Conservation (phyloP, 1,139 yeast species). For the Hyphopichia burtonii region DNA sequence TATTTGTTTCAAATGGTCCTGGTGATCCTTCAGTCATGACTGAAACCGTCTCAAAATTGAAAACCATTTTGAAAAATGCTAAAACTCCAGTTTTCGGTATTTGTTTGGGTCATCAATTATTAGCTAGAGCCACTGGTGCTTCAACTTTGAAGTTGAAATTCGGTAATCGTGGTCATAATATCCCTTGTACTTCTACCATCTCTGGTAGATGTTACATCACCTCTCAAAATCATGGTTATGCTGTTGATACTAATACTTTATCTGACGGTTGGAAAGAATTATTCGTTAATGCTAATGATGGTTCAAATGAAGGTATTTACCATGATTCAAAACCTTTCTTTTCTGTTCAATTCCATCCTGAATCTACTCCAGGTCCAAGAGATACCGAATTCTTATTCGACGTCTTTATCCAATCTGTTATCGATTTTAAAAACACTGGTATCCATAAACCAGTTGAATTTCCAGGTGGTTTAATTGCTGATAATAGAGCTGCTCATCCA, state of each 20-base stretch:
- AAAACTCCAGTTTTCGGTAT: constrained; percentile 92
- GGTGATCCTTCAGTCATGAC: constrained; percentile 95
- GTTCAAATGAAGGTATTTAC: constrained; percentile 98
- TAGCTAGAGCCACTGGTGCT: constrained; percentile 96
- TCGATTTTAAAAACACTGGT: constrained; percentile 56
- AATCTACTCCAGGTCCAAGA: constrained; percentile 98
- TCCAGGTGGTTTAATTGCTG: constrained; percentile 85
- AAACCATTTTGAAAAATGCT: constrained; percentile 54
- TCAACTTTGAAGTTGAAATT: constrained; percentile 87
- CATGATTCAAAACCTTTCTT: constrained; percentile 84
- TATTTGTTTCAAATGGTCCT: constrained; percentile 97
- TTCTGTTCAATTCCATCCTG: constrained; percentile 99
- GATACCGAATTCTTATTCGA: constrained; percentile 98
- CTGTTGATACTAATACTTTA: constrained; percentile 82
- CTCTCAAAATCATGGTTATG: constrained; percentile 98
- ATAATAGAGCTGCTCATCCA: constrained; percentile 62
- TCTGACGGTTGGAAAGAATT: constrained; percentile 87
- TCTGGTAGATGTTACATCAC: constrained; percentile 98
- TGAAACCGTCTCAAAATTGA: constrained; percentile 59
- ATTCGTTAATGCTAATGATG: constrained; percentile 94
- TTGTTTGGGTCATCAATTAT: constrained; percentile 96
- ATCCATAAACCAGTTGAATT: constrained; percentile 71
- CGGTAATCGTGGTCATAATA: constrained; percentile 99
- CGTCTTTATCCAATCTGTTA: constrained; percentile 81
- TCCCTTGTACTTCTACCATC: constrained; percentile 91